Conservation (phyloP, 2,329 filamentous ascomycete species). For the Aspergillus brasiliensis region DNA sequence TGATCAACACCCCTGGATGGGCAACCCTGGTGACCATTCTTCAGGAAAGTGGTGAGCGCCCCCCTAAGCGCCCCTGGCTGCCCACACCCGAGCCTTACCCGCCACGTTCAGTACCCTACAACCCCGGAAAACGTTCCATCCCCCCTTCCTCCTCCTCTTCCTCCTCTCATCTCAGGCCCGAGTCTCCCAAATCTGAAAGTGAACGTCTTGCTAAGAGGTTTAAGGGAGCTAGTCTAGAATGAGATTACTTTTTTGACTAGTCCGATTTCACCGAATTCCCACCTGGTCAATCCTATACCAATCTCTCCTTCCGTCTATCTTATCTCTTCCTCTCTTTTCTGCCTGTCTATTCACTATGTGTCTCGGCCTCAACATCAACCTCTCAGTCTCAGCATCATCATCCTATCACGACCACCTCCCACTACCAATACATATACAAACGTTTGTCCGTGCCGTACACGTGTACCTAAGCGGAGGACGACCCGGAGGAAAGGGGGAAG, state of each 20-base stretch:
- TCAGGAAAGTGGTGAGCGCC: constrained; percentile 95
- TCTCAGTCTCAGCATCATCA: background rate
- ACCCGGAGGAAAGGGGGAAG: no score
- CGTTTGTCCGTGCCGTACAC: no score
- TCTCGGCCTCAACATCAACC: background rate
- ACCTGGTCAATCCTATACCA: no score
- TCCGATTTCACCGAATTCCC: background rate
- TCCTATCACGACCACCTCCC: no score
- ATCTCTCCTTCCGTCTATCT: constrained; percentile 5
- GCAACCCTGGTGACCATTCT: constrained; percentile 90
- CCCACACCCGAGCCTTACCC: constrained; percentile 40
- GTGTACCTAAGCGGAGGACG: no score
- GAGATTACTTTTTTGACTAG: constrained; percentile 21
- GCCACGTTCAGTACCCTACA: constrained; percentile 30
- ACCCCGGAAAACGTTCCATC: constrained; percentile 38
- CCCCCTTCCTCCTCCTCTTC: constrained; percentile 26
- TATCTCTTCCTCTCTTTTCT: background rate
- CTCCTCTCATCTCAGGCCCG: constrained; percentile 25
- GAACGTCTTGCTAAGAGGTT: constrained; percentile 66
- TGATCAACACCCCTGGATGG: constrained; percentile 89
- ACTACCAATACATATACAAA: no score
- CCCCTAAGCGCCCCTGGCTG: constrained; percentile 68
- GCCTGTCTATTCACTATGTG: background rate
- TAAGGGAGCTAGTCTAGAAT: constrained; percentile 62
- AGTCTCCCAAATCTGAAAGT: constrained; percentile 52